These are phyloP conservation scores for Leersia perrieri DNA, from an alignment of 176 grass and related monocot genomes.

Conservation along the genomic window DNA sequence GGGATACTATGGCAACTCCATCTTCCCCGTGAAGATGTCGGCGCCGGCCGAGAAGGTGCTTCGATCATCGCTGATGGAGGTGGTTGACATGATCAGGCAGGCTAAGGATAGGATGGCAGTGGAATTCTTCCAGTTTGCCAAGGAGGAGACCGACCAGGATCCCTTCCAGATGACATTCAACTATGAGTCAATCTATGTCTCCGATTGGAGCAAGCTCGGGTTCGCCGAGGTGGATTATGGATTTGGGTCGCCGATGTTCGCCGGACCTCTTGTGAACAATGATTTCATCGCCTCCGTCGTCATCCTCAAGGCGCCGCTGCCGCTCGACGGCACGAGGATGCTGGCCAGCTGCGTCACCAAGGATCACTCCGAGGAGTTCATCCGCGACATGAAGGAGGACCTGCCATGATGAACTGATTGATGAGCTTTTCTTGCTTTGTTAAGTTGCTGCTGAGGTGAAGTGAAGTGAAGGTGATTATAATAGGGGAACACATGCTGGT, in stretches of 20 bases:
- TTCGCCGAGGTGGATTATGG: constrained; percentile 76
- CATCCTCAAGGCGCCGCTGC: constrained; percentile 70
- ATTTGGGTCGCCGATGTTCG: constrained; percentile 64
- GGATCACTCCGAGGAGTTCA: constrained; percentile 65
- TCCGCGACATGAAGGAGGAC: constrained; percentile 43
- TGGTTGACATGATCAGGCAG: constrained; percentile 53
- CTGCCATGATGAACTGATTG: constrained; percentile 39
- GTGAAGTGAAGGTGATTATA: neutral
- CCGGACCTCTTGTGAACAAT: constrained; percentile 69
- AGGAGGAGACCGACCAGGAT: constrained; percentile 52
- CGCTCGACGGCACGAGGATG: constrained; percentile 63
- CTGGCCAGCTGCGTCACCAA: constrained; percentile 76
- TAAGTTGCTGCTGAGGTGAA: neutral
- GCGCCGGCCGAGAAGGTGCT: constrained; percentile 21
- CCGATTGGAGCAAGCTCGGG: constrained; percentile 87
- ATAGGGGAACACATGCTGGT: neutral
- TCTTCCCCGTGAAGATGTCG: constrained; percentile 58
- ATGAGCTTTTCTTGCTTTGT: neutral
- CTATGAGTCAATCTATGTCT: constrained; percentile 74
- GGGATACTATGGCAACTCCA: constrained; percentile 72
- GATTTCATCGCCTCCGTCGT: constrained; percentile 82
- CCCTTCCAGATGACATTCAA: constrained; percentile 80
- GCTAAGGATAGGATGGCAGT: constrained; percentile 55
- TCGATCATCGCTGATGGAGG: constrained; percentile 38
- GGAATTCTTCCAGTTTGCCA: constrained; percentile 64